Percentiles rank a stretch among this genome's conserved stretches.
Evolutionary conservation across 495 filamentous ascomycete genomes (phyloP).

Genomic region (Durotheca rogersii): DNA sequence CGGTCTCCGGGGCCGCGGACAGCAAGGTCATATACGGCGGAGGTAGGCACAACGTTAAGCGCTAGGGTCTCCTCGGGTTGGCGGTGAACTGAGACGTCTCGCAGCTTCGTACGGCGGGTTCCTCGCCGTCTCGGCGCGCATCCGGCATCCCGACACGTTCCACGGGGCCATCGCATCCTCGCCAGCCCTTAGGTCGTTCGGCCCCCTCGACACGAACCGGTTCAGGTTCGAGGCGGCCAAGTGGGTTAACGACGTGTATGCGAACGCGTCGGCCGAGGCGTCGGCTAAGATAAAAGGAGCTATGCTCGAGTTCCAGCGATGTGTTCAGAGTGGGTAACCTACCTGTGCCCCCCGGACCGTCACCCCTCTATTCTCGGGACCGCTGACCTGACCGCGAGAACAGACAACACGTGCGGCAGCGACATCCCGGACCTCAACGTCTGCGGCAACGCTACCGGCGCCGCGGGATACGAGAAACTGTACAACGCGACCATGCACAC

Average conservation of each 20-base stretch:
- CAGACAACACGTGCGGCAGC: slow-evolving; percentile 16
- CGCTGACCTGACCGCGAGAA: slow-evolving; percentile 7
- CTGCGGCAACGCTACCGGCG: slow-evolving; percentile 11
- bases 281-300: slow-evolving; percentile 14
- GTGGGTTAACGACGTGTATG: slow-evolving; percentile 21
- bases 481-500: slow-evolving; percentile 17
- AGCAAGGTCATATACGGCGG: slow-evolving; percentile 21
- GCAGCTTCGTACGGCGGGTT: slow-evolving; percentile 30
- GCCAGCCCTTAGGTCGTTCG: slow-evolving; percentile 22
- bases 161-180: slow-evolving; percentile 24
- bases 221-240: slow-evolving; percentile 23
- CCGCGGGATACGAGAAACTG: slow-evolving; percentile 15
- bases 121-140: slow-evolving; percentile 25
- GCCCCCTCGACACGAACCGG: slow-evolving; percentile 15
- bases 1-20: slow-evolving; percentile 11
- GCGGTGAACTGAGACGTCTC: slow-evolving; percentile 1
- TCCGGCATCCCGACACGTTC: slow-evolving; percentile 24
- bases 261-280: slow-evolving; percentile 5
- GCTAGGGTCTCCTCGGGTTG: not conserved
- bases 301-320: slow-evolving; percentile 18
- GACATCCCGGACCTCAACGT: slow-evolving; percentile 14
- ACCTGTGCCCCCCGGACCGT: not conserved
- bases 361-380: no score
- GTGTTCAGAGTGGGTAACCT: slow-evolving; percentile 14
- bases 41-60: not conserved